A percentile compares a stretch with the other conserved stretches of the same genome.
Evolutionary conservation across 2,329 filamentous ascomycete genomes (phyloP).

Genomic region (Trichoderma koningii): DNA sequence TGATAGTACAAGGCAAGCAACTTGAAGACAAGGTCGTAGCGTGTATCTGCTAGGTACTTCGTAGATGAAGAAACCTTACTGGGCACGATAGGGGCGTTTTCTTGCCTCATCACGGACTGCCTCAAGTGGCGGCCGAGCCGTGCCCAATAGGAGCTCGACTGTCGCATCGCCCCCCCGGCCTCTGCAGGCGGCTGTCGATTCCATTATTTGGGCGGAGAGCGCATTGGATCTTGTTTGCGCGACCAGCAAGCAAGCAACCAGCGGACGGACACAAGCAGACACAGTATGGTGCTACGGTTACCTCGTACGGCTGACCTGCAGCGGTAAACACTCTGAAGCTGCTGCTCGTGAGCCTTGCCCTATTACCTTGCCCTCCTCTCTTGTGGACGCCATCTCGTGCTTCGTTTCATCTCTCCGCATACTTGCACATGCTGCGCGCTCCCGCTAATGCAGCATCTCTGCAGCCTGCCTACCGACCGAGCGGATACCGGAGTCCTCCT

Average conservation of each 20-base stretch:
- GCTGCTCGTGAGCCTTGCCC: background rate
- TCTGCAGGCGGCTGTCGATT: background rate
- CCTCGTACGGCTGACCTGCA: slow-evolving; percentile 6
- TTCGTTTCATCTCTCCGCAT: too few species aligned
- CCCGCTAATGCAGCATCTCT: too few species aligned
- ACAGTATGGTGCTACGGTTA: slow-evolving; percentile 16
- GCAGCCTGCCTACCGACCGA: too few species aligned
- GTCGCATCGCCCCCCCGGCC: slow-evolving; percentile 14
- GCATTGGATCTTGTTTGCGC: too few species aligned
- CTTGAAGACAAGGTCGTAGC: background rate
- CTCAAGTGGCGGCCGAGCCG: slow-evolving; percentile 4
- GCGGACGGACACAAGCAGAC: background rate
- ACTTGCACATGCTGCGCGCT: too few species aligned
- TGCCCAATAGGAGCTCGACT: slow-evolving; percentile 12
- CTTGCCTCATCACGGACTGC: slow-evolving; percentile 1
- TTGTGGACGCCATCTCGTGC: too few species aligned
- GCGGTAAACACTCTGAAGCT: background rate
- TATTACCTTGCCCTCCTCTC: too few species aligned
- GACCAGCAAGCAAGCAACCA: too few species aligned
- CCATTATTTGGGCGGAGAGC: too few species aligned
- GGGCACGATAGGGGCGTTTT: background rate
- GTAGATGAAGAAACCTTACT: background rate
- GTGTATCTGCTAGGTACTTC: background rate
- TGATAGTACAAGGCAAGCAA: too few species aligned
- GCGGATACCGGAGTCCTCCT: too few species aligned